Conservation (phyloP, 2,329 filamentous ascomycete genomes). For the Epichloe amarillans region DNA sequence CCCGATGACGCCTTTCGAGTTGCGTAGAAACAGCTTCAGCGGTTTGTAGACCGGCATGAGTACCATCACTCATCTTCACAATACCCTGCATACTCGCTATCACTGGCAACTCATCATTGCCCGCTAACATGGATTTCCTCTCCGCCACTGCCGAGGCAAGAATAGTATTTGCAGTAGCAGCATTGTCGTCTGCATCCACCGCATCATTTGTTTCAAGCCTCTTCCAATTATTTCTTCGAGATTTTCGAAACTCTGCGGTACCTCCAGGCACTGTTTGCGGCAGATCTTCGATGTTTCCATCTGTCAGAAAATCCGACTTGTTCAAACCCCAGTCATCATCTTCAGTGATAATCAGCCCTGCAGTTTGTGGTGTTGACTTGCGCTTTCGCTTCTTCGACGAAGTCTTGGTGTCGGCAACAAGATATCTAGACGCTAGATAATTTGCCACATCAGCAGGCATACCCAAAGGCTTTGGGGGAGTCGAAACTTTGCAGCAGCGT, state of each 20-base stretch:
- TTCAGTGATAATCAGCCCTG: conserved; percentile 50
- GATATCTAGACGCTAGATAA: conserved; percentile 86
- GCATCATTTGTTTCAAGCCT: conserved; percentile 37
- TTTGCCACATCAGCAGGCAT: conserved; percentile 56
- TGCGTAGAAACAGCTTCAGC: conserved; percentile 65
- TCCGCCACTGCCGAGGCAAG: conserved; percentile 61
- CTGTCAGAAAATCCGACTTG: conserved; percentile 15
- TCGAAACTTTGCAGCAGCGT: too few relatives aligned
- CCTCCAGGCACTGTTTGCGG: conserved; percentile 35
- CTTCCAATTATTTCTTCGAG: conserved; percentile 75
- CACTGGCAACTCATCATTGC: conserved; percentile 35
- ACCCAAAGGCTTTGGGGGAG: not conserved
- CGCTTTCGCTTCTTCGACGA: conserved; percentile 48
- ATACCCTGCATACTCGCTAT: conserved; percentile 33
- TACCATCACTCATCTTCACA: conserved; percentile 73
- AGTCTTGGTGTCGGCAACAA: conserved; percentile 46
- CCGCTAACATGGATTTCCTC: conserved; percentile 35
- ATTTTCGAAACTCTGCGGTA: conserved; percentile 53
- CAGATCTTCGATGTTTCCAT: conserved; percentile 31
- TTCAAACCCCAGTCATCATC: conserved; percentile 45
- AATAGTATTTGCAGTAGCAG: conserved; percentile 60
- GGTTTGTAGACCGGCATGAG: conserved; percentile 74
- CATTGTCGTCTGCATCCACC: conserved; percentile 22
- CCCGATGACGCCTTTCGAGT: conserved; percentile 49
- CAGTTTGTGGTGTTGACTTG: conserved; percentile 29